Conservation (phyloP, 2,329 filamentous ascomycete species). For the Coniochaeta hoffmannii region DNA sequence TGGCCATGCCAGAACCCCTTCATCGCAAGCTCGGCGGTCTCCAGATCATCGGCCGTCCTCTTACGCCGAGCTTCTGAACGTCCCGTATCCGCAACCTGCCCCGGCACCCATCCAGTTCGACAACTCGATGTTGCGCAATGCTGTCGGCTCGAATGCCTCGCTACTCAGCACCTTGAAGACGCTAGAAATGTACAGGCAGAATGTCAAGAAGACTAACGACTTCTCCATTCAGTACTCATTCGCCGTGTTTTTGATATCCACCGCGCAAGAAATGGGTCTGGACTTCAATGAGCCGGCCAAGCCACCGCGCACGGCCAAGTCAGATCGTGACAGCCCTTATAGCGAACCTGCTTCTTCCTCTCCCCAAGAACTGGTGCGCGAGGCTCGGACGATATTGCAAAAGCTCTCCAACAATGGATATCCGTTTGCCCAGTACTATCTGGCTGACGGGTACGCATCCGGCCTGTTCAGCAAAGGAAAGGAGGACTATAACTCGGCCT, state of each 20-base stretch:
- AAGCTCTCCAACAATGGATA: slow-evolving; percentile 81
- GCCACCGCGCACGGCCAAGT: slow-evolving; percentile 36
- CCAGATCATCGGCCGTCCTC: slow-evolving; percentile 46
- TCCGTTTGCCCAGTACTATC: slow-evolving; percentile 96
- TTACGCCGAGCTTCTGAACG: slow-evolving; percentile 54
- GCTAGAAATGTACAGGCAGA: slow-evolving; percentile 93
- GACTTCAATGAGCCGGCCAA: slow-evolving; percentile 41
- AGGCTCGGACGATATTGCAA: slow-evolving; percentile 85
- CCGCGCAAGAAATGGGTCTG: slow-evolving; percentile 70
- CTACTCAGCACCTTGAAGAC: slow-evolving; percentile 88
- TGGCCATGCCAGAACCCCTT: slow-evolving; percentile 38
- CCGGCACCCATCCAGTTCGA: slow-evolving; percentile 63
- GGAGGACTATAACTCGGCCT: slow-evolving; percentile 84
- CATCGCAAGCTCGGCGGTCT: slow-evolving; percentile 44
- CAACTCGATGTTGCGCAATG: slow-evolving; percentile 71
- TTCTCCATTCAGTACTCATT: slow-evolving; percentile 91
- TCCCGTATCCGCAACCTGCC: slow-evolving; percentile 73
- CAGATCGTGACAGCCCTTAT: slow-evolving; percentile 36
- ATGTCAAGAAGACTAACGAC: slow-evolving; percentile 95
- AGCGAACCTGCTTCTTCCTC: slow-evolving; percentile 39
- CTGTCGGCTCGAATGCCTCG: slow-evolving; percentile 83
- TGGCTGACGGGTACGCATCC: slow-evolving; percentile 89
- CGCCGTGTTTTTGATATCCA: slow-evolving; percentile 86
- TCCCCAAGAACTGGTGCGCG: slow-evolving; percentile 65
- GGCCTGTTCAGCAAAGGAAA: slow-evolving; percentile 94